A percentile compares a stretch with the other conserved stretches of the same genome.
Conservation (phyloP, 78 protist genomes). For the Planoprotostelium fungivorum region DNA sequence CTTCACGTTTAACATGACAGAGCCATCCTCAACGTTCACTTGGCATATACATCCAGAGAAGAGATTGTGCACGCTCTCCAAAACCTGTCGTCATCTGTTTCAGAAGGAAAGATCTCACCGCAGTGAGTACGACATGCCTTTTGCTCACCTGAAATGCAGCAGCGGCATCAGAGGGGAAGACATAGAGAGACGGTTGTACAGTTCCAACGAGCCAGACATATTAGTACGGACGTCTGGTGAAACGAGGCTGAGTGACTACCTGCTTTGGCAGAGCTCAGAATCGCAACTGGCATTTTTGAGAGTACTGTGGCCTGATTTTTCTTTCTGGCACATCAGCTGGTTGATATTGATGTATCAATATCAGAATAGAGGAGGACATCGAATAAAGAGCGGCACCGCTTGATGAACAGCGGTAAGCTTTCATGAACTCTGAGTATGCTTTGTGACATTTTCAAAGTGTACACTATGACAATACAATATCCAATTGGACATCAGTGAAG, state of each 20-base stretch:
- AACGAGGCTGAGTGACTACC: slow-evolving; percentile 78
- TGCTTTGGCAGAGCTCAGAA: slow-evolving; percentile 78
- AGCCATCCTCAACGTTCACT: slow-evolving; percentile 64
- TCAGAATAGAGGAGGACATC: no score
- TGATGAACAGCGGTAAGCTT: no score
- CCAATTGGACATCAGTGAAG: no score
- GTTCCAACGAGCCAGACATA: slow-evolving; percentile 54
- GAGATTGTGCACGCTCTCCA: slow-evolving; percentile 65
- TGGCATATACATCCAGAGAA: slow-evolving; percentile 79
- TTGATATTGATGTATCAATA: background rate
- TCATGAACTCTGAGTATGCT: no score
- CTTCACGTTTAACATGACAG: background rate
- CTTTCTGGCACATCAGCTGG: slow-evolving; percentile 14
- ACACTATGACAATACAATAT: no score
- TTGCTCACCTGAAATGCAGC: background rate
- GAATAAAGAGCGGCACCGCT: no score
- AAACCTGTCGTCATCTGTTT: slow-evolving; percentile 17
- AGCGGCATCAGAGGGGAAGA: slow-evolving; percentile 24
- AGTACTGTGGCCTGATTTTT: slow-evolving; percentile 53
- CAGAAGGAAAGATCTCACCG: slow-evolving; percentile 2
- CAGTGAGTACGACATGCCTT: slow-evolving; percentile 8
- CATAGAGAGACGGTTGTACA: slow-evolving; percentile 25
- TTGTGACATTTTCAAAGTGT: no score
- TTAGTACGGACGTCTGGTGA: slow-evolving; percentile 90
- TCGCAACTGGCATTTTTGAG: slow-evolving; percentile 5